Conservation (phyloP, 2,329 filamentous ascomycete genomes). For the Nemania sp. region DNA sequence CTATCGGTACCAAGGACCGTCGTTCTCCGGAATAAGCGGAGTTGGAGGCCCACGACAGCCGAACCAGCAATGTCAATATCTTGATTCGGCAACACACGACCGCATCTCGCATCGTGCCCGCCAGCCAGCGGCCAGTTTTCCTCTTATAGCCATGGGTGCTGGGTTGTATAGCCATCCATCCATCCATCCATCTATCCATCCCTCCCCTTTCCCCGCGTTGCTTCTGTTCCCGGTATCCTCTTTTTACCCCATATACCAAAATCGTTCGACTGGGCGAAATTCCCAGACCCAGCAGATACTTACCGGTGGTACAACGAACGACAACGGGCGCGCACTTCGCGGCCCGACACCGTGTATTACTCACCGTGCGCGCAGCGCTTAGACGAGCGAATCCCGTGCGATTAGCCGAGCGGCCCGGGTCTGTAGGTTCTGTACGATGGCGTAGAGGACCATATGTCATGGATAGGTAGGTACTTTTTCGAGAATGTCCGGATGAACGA, state of each 20-base stretch:
- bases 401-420: slow-evolving; percentile 15
- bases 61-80: slow-evolving; percentile 24
- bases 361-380: slow-evolving; percentile 14
- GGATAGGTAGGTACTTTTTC: slow-evolving; percentile 5
- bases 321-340: slow-evolving; percentile 9
- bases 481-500: slow-evolving; percentile 1
- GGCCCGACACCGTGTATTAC: slow-evolving; percentile 11
- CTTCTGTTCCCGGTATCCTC: slow-evolving; percentile 1
- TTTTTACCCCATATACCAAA: slow-evolving; percentile 6
- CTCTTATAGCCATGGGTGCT: slow-evolving; percentile 19
- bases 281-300: slow-evolving; percentile 10
- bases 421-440: slow-evolving; percentile 3
- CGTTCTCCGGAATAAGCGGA: slow-evolving; percentile 16
- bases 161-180: slow-evolving; percentile 19
- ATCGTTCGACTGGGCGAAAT: slow-evolving; percentile 7
- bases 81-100: slow-evolving; percentile 25
- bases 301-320: slow-evolving; percentile 12
- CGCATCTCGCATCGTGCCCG: slow-evolving; percentile 22
- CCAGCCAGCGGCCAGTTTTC: slow-evolving; percentile 18
- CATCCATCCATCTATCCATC: too few relatives aligned
- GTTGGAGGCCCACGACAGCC: slow-evolving; percentile 23
- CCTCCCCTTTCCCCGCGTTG: slow-evolving; percentile 17
- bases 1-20: slow-evolving; percentile 18
- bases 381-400: slow-evolving; percentile 1
- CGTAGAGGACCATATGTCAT: slow-evolving; percentile 10